Conservation (phyloP, 352 stramenopile species). For the Pythium pyrilobum region DNA sequence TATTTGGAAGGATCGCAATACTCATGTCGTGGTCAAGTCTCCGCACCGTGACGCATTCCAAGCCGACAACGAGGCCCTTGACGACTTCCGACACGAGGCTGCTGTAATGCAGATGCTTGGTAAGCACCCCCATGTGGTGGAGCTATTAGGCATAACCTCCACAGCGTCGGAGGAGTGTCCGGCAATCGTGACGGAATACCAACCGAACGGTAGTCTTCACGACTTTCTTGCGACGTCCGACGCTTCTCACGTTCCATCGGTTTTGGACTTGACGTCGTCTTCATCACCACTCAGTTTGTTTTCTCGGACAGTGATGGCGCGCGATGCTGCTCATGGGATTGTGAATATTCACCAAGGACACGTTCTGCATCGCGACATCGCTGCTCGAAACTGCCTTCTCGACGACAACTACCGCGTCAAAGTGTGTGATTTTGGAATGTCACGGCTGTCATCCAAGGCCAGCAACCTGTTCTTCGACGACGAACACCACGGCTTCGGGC, state of each 20-base stretch:
- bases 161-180: not conserved
- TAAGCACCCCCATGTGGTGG: constrained; percentile 67
- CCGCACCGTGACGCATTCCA: constrained; percentile 39
- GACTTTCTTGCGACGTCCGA: constrained; percentile 26
- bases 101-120: constrained; percentile 70
- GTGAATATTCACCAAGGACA: constrained; percentile 58
- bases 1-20: constrained; percentile 40
- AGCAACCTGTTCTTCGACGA: constrained; percentile 48
- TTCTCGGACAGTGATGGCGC: constrained; percentile 58
- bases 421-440: constrained; percentile 67
- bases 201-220: constrained; percentile 61
- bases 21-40: constrained; percentile 62
- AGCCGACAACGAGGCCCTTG: constrained; percentile 32
- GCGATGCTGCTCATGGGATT: constrained; percentile 58
- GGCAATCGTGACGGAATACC: constrained; percentile 61
- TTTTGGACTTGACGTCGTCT: not conserved
- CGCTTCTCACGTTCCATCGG: not conserved
- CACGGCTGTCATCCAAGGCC: constrained; percentile 30
- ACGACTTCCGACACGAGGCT: constrained; percentile 62
- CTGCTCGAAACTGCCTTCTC: constrained; percentile 63
- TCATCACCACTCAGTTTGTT: constrained; percentile 32
- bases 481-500: constrained; percentile 47
- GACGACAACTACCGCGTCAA: constrained; percentile 62
- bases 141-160: constrained; percentile 45
- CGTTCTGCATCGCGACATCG: constrained; percentile 64